Evolutionary conservation across 2,329 filamentous ascomycete genomes (phyloP).

Genomic region (Alternaria conjuncta): DNA sequence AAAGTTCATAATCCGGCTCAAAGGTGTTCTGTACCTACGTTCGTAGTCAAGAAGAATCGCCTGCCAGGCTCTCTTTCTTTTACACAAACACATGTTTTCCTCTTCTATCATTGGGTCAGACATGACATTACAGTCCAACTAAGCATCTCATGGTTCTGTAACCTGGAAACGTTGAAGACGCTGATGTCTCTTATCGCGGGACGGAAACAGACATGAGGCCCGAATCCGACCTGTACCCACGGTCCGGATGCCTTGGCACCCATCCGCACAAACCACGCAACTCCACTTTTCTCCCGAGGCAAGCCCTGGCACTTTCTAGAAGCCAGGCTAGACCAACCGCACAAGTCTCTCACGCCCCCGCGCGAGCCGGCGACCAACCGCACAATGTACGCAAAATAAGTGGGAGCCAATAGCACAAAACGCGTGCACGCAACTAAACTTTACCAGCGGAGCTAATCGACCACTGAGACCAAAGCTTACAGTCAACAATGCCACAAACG

Average conservation of each 20-base stretch:
- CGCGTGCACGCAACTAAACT: not conserved
- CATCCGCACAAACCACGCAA: conserved; percentile 16
- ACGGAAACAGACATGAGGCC: not conserved
- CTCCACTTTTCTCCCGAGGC: conserved; percentile 5
- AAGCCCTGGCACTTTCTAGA: not conserved
- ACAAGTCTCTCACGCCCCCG: conserved; percentile 12
- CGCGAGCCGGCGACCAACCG: not conserved
- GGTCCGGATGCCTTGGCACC: not conserved
- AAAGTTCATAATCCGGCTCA: not conserved
- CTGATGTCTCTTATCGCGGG: not conserved
- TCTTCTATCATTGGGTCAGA: too few species aligned
- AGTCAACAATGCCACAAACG: not conserved
- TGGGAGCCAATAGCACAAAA: not conserved
- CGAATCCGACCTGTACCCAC: not conserved
- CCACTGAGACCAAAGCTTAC: conserved; percentile 1
- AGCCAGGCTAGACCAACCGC: conserved; percentile 11
- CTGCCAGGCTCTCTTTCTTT: not conserved
- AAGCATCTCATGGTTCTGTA: too few species aligned
- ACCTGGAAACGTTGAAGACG: not conserved
- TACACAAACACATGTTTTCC: too few species aligned
- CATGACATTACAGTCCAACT: not conserved
- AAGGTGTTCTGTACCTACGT: not conserved
- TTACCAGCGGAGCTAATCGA: not conserved
- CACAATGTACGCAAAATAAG: conserved; percentile 2
- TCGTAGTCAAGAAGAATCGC: not conserved